These are phyloP conservation scores for Penicillium rolfsii DNA, from an alignment of 2,329 filamentous ascomycete species.

Conservation along the genomic window DNA sequence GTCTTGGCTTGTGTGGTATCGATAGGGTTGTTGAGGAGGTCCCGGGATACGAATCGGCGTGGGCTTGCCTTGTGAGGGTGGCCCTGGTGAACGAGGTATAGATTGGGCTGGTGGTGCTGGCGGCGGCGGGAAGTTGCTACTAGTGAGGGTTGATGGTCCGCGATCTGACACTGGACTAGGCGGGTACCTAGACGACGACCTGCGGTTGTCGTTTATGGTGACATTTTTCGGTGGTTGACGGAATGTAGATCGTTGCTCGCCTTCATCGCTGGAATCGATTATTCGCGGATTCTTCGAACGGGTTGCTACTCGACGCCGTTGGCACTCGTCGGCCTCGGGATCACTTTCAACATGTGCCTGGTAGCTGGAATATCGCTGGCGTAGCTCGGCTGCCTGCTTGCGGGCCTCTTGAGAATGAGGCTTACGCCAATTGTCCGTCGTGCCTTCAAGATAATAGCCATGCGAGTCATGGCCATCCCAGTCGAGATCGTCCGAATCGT, in stretches of 20 bases:
- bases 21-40: conserved; percentile 17
- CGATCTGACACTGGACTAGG: conserved; percentile 12
- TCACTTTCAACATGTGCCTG: conserved; percentile 46
- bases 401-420: conserved; percentile 45
- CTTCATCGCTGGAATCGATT: conserved; percentile 23
- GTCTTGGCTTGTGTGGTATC: conserved; percentile 14
- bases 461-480: conserved; percentile 31
- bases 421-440: conserved; percentile 41
- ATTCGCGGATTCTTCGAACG: conserved; percentile 12
- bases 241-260: conserved; percentile 17
- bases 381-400: conserved; percentile 34
- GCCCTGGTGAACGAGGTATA: conserved; percentile 14
- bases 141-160: conserved; percentile 15
- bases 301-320: conserved; percentile 13
- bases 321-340: conserved; percentile 28
- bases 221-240: conserved; percentile 12
- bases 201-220: conserved; percentile 13
- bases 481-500: conserved; percentile 23
- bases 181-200: conserved; percentile 19
- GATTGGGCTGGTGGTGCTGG: conserved; percentile 10
- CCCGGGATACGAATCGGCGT: conserved; percentile 6
- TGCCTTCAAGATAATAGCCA: conserved; percentile 42
- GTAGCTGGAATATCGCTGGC: conserved; percentile 39
- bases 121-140: conserved; percentile 16
- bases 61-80: conserved; percentile 6